phyloP scores from a whole-genome alignment of 257 asterid species.

The Solanum tarijense region DNA sequence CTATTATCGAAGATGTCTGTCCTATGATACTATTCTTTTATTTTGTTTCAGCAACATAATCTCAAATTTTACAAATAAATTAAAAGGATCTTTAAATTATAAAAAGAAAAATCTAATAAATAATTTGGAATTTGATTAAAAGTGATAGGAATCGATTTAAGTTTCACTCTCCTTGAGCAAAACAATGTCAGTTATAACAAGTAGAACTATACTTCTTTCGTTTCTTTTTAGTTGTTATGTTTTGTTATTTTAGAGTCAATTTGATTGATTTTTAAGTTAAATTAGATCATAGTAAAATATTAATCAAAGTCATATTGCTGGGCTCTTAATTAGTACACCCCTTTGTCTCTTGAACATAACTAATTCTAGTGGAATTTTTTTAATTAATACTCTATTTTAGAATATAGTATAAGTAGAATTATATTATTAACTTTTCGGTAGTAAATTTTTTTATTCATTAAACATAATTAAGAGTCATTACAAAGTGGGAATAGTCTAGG shows the following conservation, averaged over 20 bases:
- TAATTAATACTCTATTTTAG: not conserved
- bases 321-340: not conserved
- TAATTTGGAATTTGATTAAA: no score
- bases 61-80: not conserved
- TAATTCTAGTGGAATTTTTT: not conserved
- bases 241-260: no score
- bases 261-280: no score
- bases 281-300: no score
- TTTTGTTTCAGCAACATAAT: not conserved
- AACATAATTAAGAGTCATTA: not conserved
- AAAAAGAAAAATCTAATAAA: no score
- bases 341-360: not conserved
- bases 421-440: not conserved
- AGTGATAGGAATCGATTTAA: no score
- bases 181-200: no score
- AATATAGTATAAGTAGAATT: not conserved
- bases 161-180: no score
- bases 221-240: no score
- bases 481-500: not conserved
- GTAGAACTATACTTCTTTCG: no score
- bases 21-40: not conserved
- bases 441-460: no score
- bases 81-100: not conserved
- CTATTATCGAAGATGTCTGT: not conserved
- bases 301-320: not conserved